A percentile compares a stretch with the other conserved stretches of the same genome.
Conservation (phyloP, 2,329 filamentous ascomycete genomes). For the Harringtonia aguacate region DNA sequence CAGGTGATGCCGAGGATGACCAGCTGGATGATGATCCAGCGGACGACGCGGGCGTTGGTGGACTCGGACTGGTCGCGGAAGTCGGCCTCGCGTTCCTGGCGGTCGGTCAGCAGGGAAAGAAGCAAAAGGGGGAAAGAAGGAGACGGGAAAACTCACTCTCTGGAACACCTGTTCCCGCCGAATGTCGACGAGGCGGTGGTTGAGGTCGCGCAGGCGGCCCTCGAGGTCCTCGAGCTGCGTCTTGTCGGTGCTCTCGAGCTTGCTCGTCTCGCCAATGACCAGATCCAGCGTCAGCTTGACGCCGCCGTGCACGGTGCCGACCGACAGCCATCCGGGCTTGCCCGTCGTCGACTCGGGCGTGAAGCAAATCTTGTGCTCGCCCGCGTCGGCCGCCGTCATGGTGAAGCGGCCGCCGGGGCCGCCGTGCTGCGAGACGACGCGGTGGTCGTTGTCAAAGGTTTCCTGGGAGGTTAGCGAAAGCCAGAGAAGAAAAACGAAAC, state of each 20-base stretch:
- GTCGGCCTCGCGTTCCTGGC: constrained; percentile 90
- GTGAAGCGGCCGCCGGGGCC: constrained; percentile 73
- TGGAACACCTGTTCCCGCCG: constrained; percentile 94
- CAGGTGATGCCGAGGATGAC: constrained; percentile 77
- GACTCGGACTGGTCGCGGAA: constrained; percentile 96
- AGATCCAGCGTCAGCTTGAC: constrained; percentile 82
- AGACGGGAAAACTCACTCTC: constrained; percentile 45
- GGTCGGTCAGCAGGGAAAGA: background rate
- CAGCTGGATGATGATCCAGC: constrained; percentile 89
- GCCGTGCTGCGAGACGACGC: constrained; percentile 81
- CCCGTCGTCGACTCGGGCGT: constrained; percentile 66
- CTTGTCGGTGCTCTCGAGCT: constrained; percentile 92
- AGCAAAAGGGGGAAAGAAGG: background rate
- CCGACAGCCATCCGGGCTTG: constrained; percentile 60
- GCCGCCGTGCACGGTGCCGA: constrained; percentile 51
- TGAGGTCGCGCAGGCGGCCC: constrained; percentile 79
- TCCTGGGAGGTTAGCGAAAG: constrained; percentile 40
- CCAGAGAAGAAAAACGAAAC: background rate
- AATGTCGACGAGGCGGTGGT: constrained; percentile 77
- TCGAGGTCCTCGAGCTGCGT: constrained; percentile 84
- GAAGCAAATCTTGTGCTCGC: constrained; percentile 94
- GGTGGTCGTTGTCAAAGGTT: constrained; percentile 95
- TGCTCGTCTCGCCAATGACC: constrained; percentile 86
- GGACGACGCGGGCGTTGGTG: constrained; percentile 83
- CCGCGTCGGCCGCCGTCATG: constrained; percentile 88